Base-by-base conservation (phyloP, 2,329 filamentous ascomycete species). In the Elsinoe batatas region DNA sequence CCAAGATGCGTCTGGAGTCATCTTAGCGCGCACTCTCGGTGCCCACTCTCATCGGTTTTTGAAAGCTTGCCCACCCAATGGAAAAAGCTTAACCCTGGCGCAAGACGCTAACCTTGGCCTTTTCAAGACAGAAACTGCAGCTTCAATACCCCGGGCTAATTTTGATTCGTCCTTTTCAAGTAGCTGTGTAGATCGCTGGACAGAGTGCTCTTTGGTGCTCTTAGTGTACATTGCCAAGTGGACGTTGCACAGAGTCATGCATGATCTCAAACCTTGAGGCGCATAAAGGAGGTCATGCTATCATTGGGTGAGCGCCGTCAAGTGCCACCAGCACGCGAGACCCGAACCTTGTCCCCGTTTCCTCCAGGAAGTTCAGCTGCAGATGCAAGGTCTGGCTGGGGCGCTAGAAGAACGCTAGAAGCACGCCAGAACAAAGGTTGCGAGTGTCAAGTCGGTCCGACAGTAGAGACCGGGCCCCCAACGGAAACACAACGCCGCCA, bases 341-440 rank as follows among this genome's bases (percentile, higher is more conserved):
- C 33, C 44, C 26, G 33, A 17, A 35, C 22, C 17, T 17, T 49
- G 15, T 33, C 44, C 44, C 44, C 44, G 44, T 49, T 15, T 49
- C 13, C 44, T 49, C 44, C 30, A 49, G 44, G 44, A 15, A 49
- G 44, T 49, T 49, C 33, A 12, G 1, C 44, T 49, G 44, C 44
- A 49, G 44, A 18, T 33, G 26, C 26, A 38, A 18, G 3, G 20
- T 44, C 44, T 33, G 33, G 32, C 26, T 33, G n/a, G 30, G 15
- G 20, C 26, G 44, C 44, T 49, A 49, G 44, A 49, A 49, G n/a
- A 22, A n/a, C 44, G 44, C 44, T 49, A 49, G 44, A 49, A 49
- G 26, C 26, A 30, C 26, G 3, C 26, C 26, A 30, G 26, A 30
- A 30, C 26, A 20, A 17, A 49, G 22, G 11, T 17, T 17, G 32